A percentile compares a stretch with the other conserved stretches of the same genome.
These are phyloP conservation scores for Linum tenue DNA, from an alignment of 345 rosid genomes.

Conservation along the genomic window DNA sequence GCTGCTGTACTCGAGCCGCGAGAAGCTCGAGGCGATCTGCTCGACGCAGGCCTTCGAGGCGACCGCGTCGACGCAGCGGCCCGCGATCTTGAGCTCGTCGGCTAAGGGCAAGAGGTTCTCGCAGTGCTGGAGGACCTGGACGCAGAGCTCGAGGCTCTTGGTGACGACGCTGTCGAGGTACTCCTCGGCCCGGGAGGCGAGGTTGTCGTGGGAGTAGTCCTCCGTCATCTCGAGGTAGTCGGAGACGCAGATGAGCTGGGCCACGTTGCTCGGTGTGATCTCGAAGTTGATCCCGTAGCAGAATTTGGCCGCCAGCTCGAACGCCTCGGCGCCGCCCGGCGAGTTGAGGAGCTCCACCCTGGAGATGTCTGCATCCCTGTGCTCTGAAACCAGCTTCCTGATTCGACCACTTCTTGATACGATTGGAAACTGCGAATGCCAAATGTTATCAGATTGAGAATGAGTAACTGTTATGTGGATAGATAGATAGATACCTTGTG, in stretches of 20 bases:
- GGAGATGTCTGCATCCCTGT: slow-evolving; percentile 79
- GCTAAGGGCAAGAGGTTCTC: slow-evolving; percentile 87
- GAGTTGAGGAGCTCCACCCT: slow-evolving; percentile 84
- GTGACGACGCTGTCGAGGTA: slow-evolving; percentile 76
- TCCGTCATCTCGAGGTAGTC: slow-evolving; percentile 96
- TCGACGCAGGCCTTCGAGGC: slow-evolving; percentile 87
- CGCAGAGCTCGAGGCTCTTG: slow-evolving; percentile 82
- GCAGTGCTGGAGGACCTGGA: slow-evolving; percentile 78
- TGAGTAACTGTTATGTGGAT: neutral
- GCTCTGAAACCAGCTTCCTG: slow-evolving; percentile 72
- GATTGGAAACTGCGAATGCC: slow-evolving; percentile 68
- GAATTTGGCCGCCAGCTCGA: slow-evolving; percentile 88
- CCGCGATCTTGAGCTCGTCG: slow-evolving; percentile 66
- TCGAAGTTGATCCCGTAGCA: slow-evolving; percentile 89
- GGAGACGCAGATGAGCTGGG: slow-evolving; percentile 68
- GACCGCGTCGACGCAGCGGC: slow-evolving; percentile 82
- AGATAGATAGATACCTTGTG: slow-evolving; percentile 46
- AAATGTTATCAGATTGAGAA: neutral
- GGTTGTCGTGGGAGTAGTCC: slow-evolving; percentile 79
- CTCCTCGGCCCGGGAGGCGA: slow-evolving; percentile 81
- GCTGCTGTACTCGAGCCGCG: slow-evolving; percentile 90
- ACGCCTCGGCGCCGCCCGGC: slow-evolving; percentile 78
- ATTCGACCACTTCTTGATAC: slow-evolving; percentile 87
- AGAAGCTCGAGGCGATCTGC: slow-evolving; percentile 94
- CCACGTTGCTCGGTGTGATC: slow-evolving; percentile 80